These are phyloP conservation scores for Phytophthora pinifolia DNA, from an alignment of 352 stramenopile species.

Conservation along the genomic window DNA sequence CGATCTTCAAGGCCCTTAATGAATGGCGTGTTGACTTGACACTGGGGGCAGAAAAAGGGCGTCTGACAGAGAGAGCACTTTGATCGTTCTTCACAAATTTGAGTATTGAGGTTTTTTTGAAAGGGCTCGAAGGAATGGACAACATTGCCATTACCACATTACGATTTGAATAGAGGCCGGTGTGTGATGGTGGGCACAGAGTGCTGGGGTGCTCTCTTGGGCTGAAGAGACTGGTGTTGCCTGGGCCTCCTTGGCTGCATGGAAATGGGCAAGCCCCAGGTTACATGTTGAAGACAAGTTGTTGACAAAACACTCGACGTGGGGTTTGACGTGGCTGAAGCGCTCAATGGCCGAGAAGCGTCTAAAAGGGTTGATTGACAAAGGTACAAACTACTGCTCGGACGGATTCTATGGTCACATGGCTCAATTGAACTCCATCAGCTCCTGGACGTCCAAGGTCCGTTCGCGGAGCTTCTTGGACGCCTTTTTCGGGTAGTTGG, in stretches of 20 bases:
- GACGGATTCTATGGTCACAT: conserved; percentile 21
- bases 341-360: background rate
- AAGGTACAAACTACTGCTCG: conserved; percentile 18
- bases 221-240: background rate
- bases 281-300: conserved; percentile 31
- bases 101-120: too few relatives aligned
- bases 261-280: conserved; percentile 19
- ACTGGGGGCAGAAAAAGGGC: conserved; percentile 11
- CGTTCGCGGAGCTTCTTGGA: conserved; percentile 55
- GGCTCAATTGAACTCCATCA: conserved; percentile 58
- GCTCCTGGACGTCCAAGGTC: conserved; percentile 34
- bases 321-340: background rate
- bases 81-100: background rate
- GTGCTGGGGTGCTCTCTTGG: background rate
- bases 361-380: conserved; percentile 17
- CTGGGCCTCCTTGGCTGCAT: conserved; percentile 11
- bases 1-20: conserved; percentile 6
- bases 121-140: too few relatives aligned
- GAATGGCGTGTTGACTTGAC: conserved; percentile 32
- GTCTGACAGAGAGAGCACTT: background rate
- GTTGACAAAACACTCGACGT: conserved; percentile 25
- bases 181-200: too few relatives aligned
- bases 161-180: too few relatives aligned
- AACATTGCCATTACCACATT: too few relatives aligned
- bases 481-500: conserved; percentile 40